Evolutionary conservation across 441 rosid species (phyloP).

Genomic region (Sinapis alba): DNA sequence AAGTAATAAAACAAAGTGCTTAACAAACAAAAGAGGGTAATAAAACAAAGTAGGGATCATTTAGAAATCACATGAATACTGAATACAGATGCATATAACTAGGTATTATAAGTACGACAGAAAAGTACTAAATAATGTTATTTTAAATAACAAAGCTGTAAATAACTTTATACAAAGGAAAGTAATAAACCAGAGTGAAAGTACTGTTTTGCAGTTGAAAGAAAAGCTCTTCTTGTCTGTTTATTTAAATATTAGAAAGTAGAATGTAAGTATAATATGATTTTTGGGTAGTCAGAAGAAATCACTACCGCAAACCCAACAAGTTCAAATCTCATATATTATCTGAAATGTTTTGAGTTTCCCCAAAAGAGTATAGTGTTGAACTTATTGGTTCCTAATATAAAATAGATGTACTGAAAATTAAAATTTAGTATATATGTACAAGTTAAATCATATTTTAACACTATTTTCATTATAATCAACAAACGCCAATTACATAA

Average conservation of each 20-base stretch:
- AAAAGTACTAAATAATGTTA: background rate
- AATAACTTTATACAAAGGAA: background rate
- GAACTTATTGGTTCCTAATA: background rate
- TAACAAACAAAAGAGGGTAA: background rate
- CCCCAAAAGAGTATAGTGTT: background rate
- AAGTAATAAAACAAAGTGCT: background rate
- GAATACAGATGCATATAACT: background rate
- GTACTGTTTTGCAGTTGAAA: conserved; percentile 32
- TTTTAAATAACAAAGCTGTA: background rate
- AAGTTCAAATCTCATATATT: background rate
- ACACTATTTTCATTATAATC: too few species aligned
- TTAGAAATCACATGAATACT: conserved; percentile 7
- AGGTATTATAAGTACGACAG: background rate
- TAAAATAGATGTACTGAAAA: background rate
- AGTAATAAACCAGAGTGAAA: background rate
- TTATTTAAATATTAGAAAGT: conserved; percentile 22
- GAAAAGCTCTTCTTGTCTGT: conserved; percentile 30
- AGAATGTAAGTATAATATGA: conserved; percentile 7
- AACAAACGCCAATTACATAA: too few species aligned
- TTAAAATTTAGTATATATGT: background rate
- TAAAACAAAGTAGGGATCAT: background rate
- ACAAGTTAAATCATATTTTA: background rate
- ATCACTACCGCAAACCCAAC: conserved; percentile 1
- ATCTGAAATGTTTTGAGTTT: background rate
- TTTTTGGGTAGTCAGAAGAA: conserved; percentile 18